phyloP scores from a whole-genome alignment of 805 yeast genomes.

The Teunomyces stri region DNA sequence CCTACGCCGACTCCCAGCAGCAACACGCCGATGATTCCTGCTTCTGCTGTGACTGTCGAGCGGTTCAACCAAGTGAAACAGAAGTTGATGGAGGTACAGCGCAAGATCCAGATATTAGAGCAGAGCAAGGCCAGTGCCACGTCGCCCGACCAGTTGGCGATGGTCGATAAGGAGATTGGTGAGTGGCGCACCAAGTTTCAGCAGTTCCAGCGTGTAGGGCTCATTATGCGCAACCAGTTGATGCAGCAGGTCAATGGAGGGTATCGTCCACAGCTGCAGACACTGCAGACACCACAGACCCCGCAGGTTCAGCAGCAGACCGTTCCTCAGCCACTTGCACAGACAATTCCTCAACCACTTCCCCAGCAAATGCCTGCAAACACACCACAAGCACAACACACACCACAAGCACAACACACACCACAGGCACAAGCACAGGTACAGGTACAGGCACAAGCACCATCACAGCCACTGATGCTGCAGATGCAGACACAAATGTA shows the following conservation, averaged over 20 bases:
- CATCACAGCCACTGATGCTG: background rate
- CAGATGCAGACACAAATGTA: constrained; percentile 10
- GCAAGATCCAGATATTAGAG: constrained; percentile 50
- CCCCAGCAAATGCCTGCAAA: background rate
- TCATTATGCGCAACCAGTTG: constrained; percentile 43
- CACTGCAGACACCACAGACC: background rate
- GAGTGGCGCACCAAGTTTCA: constrained; percentile 46
- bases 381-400: background rate
- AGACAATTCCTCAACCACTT: no score
- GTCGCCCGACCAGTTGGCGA: constrained; percentile 44
- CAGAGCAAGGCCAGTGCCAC: constrained; percentile 44
- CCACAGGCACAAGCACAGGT: background rate
- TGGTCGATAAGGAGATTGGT: constrained; percentile 48
- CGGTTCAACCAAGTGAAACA: constrained; percentile 44
- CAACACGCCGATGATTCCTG: constrained; percentile 11
- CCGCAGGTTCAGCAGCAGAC: background rate
- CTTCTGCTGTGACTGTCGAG: constrained; percentile 32
- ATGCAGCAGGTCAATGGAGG: constrained; percentile 22
- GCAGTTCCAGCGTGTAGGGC: constrained; percentile 50
- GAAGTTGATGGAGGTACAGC: constrained; percentile 48
- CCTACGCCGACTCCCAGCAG: constrained; percentile 3
- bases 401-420: background rate
- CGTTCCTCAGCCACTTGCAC: background rate
- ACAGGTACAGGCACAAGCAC: no score
- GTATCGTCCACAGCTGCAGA: background rate